These are phyloP conservation scores for Paracorniculantispora psalliotae DNA, from an alignment of 2,329 filamentous ascomycete species.

Conservation along the genomic window DNA sequence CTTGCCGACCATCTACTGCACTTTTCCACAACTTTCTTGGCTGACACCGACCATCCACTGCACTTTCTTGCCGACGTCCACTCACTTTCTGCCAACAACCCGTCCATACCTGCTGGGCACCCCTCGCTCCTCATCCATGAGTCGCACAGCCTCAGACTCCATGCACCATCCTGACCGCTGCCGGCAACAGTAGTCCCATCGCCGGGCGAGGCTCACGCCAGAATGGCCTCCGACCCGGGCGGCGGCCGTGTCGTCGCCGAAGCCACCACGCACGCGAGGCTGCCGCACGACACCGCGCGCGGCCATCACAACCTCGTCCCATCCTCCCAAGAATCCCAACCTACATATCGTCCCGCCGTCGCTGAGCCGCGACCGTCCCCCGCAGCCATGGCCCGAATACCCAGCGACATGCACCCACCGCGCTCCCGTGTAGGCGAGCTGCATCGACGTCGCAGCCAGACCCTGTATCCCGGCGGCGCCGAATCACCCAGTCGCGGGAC, in stretches of 20 bases:
- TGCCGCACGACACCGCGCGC: neutral
- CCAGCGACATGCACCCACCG: neutral
- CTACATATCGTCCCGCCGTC: neutral
- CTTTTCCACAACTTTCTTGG: neutral
- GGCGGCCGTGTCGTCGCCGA: neutral
- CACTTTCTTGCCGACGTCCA: no score
- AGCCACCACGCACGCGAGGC: neutral
- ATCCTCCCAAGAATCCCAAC: no score
- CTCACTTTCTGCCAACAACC: no score
- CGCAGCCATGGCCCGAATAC: neutral
- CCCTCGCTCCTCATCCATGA: neutral
- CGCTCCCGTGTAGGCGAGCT: neutral
- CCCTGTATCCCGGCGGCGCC: neutral
- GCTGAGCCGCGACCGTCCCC: neutral
- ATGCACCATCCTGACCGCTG: conserved; percentile 6
- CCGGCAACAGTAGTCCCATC: conserved; percentile 1
- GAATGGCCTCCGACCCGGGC: conserved; percentile 3
- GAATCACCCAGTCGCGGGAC: neutral
- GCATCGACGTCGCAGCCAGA: conserved; percentile 1
- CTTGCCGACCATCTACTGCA: no score
- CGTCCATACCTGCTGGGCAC: no score
- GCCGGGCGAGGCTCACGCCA: neutral
- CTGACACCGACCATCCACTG: no score
- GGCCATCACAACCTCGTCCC: neutral
- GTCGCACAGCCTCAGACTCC: neutral